Evolutionary conservation across 2,329 filamentous ascomycete species (phyloP), one percentile per base, ranked within the genome.

Genomic region (Piedraia hortae): DNA sequence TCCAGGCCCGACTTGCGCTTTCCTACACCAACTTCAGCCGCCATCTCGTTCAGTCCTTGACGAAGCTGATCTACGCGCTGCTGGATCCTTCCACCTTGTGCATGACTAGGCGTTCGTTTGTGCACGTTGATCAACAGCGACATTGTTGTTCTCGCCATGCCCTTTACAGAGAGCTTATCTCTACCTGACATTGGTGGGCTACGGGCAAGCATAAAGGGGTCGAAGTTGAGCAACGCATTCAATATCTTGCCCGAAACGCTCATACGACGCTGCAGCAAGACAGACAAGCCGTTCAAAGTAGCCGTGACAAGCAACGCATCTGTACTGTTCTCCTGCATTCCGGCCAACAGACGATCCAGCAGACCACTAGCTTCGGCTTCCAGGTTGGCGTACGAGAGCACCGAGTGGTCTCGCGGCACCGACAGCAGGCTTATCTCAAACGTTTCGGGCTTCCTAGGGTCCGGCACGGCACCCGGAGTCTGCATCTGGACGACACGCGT

Each of bases 341-440:
- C 65, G 25, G 61, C 61, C 14, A 97, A 53, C 46, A 97, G 64
- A 34, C 85, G 65, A 46, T 97, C 88, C 28, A 97, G 52, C 18
- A 97, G 55, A 9, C 82, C 85, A 12, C 70, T 78, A 10, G 78
- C 75, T 50, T 97, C 85, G 9, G 88, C 85, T 47, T 93, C 85
- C 12, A 97, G 61, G 31, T 68, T 74, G 26, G 68, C 62, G 20
- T 71, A 61, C 29, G 77, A 66, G 22, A 97, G 60, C 10, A 88
- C 48, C 23, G 74, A 56, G 43, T 97, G 85, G 30, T 72, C 74
- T 33, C 66, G 59, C 11, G 82, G 74, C 4, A 93, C 67, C 44
- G 89, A 68, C 29, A 73, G 64, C 23, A 93, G 54, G 12, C 80
- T 91, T 18, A 88, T 71, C 40, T 93, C 82, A 30, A 67, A 68